These are phyloP conservation scores for Agrostemma githago DNA, from an alignment of 148 eudicot genomes.

Conservation along the genomic window DNA sequence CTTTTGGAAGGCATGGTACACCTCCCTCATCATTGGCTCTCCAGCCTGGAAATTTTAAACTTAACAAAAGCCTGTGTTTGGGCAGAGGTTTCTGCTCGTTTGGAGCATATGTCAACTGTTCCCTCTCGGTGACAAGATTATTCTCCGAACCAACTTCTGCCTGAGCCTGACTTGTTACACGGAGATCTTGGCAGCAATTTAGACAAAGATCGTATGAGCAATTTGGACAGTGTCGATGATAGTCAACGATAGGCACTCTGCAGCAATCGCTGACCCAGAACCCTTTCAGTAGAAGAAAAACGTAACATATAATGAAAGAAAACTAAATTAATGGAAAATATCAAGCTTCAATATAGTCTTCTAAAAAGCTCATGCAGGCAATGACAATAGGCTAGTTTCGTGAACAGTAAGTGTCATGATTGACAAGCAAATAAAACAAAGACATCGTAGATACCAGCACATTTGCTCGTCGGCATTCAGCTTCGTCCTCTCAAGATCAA, in stretches of 20 bases:
- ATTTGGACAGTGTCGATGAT: conserved; percentile 82
- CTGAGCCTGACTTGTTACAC: conserved; percentile 45
- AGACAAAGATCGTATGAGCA: conserved; percentile 96
- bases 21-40: conserved; percentile 75
- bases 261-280: conserved; percentile 67
- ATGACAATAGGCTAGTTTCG: neutral
- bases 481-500: conserved; percentile 76
- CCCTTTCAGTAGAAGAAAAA: conserved; percentile 12
- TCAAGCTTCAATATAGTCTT: neutral
- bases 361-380: conserved; percentile 1
- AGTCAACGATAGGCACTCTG: conserved; percentile 90
- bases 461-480: conserved; percentile 96
- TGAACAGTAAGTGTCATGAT: neutral
- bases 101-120: conserved; percentile 24
- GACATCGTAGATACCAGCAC: conserved; percentile 64
- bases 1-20: conserved; percentile 72
- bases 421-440: conserved; percentile 8
- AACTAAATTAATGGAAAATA: conserved; percentile 1
- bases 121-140: conserved; percentile 20
- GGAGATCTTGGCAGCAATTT: conserved; percentile 88
- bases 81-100: conserved; percentile 32
- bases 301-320: conserved; percentile 1
- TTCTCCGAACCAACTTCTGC: conserved; percentile 31
- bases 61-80: conserved; percentile 33
- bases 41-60: conserved; percentile 57